These are phyloP conservation scores for Mimosa bimucronata DNA, from an alignment of 306 rosid species.

Conservation along the genomic window DNA sequence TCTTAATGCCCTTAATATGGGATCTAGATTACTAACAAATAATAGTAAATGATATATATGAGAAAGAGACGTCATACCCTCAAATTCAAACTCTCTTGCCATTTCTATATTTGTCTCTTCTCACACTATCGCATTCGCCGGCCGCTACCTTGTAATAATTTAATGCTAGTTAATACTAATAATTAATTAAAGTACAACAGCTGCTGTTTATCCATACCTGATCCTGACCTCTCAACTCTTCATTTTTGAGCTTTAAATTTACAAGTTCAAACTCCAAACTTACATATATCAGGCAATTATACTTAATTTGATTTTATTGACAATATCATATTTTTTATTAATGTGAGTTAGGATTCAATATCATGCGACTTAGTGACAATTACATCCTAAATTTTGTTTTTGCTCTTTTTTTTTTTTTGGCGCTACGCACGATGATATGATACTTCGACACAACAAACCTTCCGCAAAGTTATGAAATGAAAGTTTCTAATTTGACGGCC, in stretches of 20 bases:
- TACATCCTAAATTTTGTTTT: neutral
- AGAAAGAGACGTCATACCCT: constrained; percentile 9
- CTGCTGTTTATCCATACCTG: neutral
- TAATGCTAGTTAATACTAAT: neutral
- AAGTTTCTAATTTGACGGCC: neutral
- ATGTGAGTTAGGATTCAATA: neutral
- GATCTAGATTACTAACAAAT: neutral
- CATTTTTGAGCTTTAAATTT: neutral
- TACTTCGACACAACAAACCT: neutral
- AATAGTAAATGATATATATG: no score
- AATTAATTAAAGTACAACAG: neutral
- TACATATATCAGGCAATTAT: neutral
- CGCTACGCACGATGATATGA: neutral
- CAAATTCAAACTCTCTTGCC: neutral
- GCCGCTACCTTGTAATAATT: neutral
- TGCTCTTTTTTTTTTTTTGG: neutral
- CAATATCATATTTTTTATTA: neutral
- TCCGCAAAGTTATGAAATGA: neutral
- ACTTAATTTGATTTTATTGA: neutral
- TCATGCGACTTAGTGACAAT: neutral
- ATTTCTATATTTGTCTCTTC: neutral
- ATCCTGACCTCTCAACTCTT: neutral
- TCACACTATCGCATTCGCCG: neutral
- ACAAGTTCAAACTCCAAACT: neutral
- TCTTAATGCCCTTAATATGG: neutral